A percentile compares a stretch with the other conserved stretches of the same genome.
Evolutionary conservation across 2,329 filamentous ascomycete species (phyloP).

Genomic region (Penicillium psychrosexuale): DNA sequence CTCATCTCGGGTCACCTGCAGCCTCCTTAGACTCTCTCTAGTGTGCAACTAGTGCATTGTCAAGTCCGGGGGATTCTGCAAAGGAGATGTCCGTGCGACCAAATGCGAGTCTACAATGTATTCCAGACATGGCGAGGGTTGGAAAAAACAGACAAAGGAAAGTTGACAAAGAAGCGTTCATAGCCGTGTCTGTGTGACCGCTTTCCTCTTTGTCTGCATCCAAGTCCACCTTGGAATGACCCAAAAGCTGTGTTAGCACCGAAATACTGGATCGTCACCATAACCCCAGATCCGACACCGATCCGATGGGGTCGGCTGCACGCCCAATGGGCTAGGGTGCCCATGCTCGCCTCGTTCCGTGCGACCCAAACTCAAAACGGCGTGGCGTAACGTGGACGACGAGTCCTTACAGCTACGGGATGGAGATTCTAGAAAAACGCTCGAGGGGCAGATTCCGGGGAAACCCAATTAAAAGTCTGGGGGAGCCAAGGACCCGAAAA

Average conservation of each 20-base stretch:
- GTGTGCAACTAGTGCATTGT: slow-evolving; percentile 14
- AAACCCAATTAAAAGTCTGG: slow-evolving; percentile 4
- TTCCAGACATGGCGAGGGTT: not conserved
- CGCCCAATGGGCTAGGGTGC: slow-evolving; percentile 5
- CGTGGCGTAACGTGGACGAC: slow-evolving; percentile 21
- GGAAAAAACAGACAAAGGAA: not conserved
- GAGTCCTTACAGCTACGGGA: slow-evolving; percentile 4
- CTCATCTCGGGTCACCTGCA: slow-evolving; percentile 27
- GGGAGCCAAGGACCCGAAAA: not conserved
- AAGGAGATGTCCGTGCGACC: slow-evolving; percentile 25
- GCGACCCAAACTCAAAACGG: slow-evolving; percentile 22
- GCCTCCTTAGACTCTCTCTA: slow-evolving; percentile 21
- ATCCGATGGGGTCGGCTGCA: slow-evolving; percentile 4
- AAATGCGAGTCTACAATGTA: not conserved
- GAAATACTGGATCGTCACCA: slow-evolving; percentile 11
- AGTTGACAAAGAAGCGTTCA: not conserved
- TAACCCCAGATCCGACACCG: slow-evolving; percentile 9
- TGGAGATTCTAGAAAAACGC: slow-evolving; percentile 20
- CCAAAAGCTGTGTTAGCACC: not conserved
- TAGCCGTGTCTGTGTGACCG: not conserved
- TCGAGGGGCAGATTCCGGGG: slow-evolving; percentile 5
- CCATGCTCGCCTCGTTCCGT: slow-evolving; percentile 10
- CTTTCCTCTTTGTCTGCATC: not conserved
- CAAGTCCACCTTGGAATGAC: not conserved
- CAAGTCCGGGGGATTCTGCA: slow-evolving; percentile 26